Conservation (phyloP, 2,329 filamentous ascomycete genomes). For the Ascochyta pisi region DNA sequence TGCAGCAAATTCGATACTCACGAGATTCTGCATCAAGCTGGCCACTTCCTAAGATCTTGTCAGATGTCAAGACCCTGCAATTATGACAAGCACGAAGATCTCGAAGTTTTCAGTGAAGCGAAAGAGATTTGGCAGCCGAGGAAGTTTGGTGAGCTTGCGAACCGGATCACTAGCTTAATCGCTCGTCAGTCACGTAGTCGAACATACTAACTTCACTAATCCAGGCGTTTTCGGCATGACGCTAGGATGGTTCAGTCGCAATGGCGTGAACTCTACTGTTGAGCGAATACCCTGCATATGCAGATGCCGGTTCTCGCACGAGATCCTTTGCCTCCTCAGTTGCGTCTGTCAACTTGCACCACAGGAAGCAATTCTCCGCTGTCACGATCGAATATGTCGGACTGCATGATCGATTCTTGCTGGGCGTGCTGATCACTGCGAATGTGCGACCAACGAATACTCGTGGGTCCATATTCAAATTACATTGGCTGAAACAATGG, state of each 20-base stretch:
- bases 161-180: no score
- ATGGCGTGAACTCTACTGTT: conserved; percentile 1
- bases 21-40: neutral
- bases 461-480: neutral
- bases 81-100: neutral
- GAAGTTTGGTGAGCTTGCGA: neutral
- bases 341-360: neutral
- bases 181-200: neutral
- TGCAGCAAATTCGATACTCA: no score
- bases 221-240: neutral
- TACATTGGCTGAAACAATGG: conserved; percentile 12
- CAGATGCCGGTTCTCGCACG: neutral
- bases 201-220: neutral
- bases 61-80: no score
- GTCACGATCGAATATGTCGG: conserved; percentile 4
- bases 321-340: neutral
- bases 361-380: neutral
- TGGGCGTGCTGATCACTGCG: neutral
- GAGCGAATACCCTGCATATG: conserved; percentile 1
- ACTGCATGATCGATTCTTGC: conserved; percentile 2
- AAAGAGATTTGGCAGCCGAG: neutral
- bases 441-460: neutral
- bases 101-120: neutral
- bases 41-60: no score
- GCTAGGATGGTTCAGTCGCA: conserved; percentile 1